Percentiles rank a stretch among this genome's conserved stretches.
Conservation (phyloP, 768 basidiomycete species). For the Tricholoma hemisulphureum region DNA sequence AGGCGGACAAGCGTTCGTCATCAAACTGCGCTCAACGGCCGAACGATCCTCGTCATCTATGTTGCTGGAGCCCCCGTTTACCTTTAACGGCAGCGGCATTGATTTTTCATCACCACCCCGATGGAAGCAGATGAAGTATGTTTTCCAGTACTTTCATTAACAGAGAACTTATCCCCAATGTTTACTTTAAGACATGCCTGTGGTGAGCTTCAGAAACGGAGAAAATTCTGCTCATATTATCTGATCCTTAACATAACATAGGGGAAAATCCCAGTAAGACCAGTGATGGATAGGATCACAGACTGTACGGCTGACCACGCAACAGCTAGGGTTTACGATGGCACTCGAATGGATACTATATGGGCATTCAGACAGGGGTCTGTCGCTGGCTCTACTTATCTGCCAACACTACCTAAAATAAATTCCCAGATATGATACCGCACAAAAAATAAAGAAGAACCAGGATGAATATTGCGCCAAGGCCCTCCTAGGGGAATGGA, state of each 20-base stretch:
- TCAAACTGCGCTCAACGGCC: conserved; percentile 72
- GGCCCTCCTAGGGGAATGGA: conserved; percentile 46
- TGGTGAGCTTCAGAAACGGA: conserved; percentile 36
- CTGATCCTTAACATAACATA: conserved; percentile 15
- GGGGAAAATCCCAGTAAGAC: conserved; percentile 56
- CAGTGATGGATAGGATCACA: neutral
- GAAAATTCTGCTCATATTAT: neutral
- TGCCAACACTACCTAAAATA: neutral
- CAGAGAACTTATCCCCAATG: neutral
- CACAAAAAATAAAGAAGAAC: conserved; percentile 57
- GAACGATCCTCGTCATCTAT: conserved; percentile 72
- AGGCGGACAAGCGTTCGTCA: conserved; percentile 74
- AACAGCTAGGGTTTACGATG: conserved; percentile 37
- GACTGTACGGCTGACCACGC: conserved; percentile 3
- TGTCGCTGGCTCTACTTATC: conserved; percentile 9
- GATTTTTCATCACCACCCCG: conserved; percentile 47
- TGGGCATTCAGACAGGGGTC: conserved; percentile 71
- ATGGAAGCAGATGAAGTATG: conserved; percentile 80
- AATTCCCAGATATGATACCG: conserved; percentile 55
- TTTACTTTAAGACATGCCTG: conserved; percentile 47
- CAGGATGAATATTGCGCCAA: conserved; percentile 69
- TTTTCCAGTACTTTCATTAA: neutral
- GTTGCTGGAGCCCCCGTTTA: conserved; percentile 76
- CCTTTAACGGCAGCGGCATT: conserved; percentile 51
- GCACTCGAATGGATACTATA: conserved; percentile 63